Evolutionary conservation across 345 rosid genomes (phyloP), one percentile per base, ranked within the genome.

Genomic region (Punica granatum): DNA sequence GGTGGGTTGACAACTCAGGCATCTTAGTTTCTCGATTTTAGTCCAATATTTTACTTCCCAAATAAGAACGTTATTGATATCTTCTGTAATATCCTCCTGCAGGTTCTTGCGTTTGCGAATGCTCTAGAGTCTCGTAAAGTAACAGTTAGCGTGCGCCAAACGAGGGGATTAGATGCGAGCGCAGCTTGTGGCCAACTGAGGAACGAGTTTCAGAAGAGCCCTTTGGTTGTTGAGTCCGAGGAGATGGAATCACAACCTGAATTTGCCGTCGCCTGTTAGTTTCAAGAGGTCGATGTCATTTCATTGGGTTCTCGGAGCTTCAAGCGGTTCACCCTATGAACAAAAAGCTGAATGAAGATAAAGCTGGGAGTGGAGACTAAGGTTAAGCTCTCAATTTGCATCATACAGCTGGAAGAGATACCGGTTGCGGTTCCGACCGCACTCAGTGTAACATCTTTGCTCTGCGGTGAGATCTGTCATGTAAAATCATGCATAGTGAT

Each of bases 111-210:
- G 59, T 94, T 94, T 80, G 81, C 87, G 25, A 76, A 75, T 72
- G 85, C 92, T 16, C 74, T 89, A 58, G 97, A 86, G 75, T 83
- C 96, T 23, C 88, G 76, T 62, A 92, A 89, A 79, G 65, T 94
- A 78, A 80, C 96, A 43, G 92, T 80, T 33, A 86, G 95, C 53
- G 67, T 85, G 58, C 95, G 98, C 13, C 90, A 89, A 76, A 84
- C 97, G 61, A 80, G 98, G 76, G 98, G 99, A 66, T 83, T 89
- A 73, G 98, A 92, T 66, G 98, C 99, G 1, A 86, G 88, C 74
- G 99, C 99, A 61, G 99, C 97, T 60, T 92, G 99, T 75, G 99
- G 99, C 73, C 98, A 94, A 78, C 89, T 94, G 70, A 88, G 94
- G 78, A 94, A 92, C 70, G 76, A 92, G 72, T 90, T 89, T 75